A percentile compares a stretch with the other conserved stretches of the same genome.
Conservation (phyloP, 2,329 filamentous ascomycete genomes). For the Claviceps arundinis region DNA sequence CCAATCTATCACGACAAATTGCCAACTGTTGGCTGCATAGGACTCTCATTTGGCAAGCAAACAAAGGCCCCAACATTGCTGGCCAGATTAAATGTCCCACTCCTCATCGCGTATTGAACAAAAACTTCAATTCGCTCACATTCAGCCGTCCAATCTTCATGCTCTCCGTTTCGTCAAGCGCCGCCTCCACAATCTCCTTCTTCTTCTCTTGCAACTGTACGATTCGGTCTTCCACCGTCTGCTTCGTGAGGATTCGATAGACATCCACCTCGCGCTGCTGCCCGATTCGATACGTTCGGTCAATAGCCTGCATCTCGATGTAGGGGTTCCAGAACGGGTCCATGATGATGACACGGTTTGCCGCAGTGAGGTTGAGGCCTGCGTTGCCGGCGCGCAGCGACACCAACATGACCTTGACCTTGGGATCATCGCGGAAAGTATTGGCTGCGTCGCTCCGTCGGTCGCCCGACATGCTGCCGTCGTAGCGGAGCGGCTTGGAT, state of each 20-base stretch:
- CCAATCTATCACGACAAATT: too few relatives aligned
- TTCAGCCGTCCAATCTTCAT: constrained; percentile 54
- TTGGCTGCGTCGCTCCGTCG: constrained; percentile 57
- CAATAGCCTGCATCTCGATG: constrained; percentile 83
- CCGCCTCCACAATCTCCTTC: constrained; percentile 60
- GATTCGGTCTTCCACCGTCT: constrained; percentile 82
- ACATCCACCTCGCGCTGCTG: constrained; percentile 63
- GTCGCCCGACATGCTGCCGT: constrained; percentile 62
- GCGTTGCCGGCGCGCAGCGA: constrained; percentile 71
- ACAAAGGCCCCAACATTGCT: too few relatives aligned
- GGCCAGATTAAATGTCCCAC: background rate
- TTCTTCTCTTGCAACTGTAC: constrained; percentile 67
- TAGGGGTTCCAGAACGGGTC: constrained; percentile 94
- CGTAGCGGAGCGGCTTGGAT: constrained; percentile 56
- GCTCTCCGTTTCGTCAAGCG: constrained; percentile 63
- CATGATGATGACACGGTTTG: constrained; percentile 76
- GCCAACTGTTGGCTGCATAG: too few relatives aligned
- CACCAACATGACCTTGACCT: constrained; percentile 65
- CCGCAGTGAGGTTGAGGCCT: constrained; percentile 72
- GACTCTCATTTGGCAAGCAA: too few relatives aligned
- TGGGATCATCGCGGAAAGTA: constrained; percentile 49
- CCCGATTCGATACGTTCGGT: constrained; percentile 79
- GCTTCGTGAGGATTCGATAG: constrained; percentile 62
- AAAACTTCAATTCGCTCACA: constrained; percentile 51
- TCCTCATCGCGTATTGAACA: constrained; percentile 35